Base-by-base conservation (phyloP, 2,329 filamentous ascomycete genomes). In the Arthrinium phaeospermum region DNA sequence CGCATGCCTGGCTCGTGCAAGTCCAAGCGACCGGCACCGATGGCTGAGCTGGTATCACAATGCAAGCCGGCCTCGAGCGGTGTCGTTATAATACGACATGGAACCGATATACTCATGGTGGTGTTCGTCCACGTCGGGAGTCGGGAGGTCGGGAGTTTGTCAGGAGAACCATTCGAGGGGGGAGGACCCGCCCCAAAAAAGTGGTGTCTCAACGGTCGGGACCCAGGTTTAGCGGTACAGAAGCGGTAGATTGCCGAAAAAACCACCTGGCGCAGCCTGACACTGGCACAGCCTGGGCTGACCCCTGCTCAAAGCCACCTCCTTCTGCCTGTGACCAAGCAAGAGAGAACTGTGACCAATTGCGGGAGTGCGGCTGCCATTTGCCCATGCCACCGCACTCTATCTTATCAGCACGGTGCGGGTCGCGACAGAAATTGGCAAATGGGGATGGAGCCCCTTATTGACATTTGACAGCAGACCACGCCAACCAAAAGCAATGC, bases 381-480 rank as follows among this genome's bases (percentile, higher is more conserved):
- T 30, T 44, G 41, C 41, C 7, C 8, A 44, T 14, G 44, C 44
- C 44, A 45, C 44, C 44, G 44, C 44, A 49, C 46, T 49, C 22
- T 64, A 64, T 64, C 57, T 64, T 41, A 64, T 64, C 57, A 41
- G 34, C 34, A 41, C 57, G 34, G 57, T 64, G 57, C 57, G 57
- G 57, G 34, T 64, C 57, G 14, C 57, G 13, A 34, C 19, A 64
- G 57, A 64, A n/a, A 64, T 64, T 64, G 57, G 57, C 57, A 41
- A 64, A 64, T 64, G 57, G 57, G 34, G 34, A 64, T 41, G 57
- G 34, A 64, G 57, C 57, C 57, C 57, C 57, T 64, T 64, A 41
- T 64, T 64, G 57, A 41, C 57, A 64, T 37, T 64, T 12, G 22
- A 57, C 51, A 37, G 22, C 53, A 61, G 57, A 41, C 57, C 57